Percentiles rank a stretch among this genome's conserved stretches.
phyloP scores from a whole-genome alignment of 164 flowering plant genomes.

The Taxillus chinensis region DNA sequence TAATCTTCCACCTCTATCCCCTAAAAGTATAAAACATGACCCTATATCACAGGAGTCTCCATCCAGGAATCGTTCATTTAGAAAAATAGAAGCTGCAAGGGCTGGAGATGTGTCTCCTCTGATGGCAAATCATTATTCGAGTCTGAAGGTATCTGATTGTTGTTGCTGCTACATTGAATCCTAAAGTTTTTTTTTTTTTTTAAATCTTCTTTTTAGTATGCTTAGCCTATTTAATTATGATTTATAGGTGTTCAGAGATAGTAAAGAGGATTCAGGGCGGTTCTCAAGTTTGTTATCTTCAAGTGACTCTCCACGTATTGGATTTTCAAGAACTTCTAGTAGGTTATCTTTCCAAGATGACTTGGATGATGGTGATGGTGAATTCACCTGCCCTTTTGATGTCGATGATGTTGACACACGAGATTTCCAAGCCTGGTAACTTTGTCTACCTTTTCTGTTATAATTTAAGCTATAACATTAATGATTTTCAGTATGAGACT shows the following conservation, averaged over 20 bases:
- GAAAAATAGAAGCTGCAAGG: slow-evolving; percentile 42
- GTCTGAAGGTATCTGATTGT: slow-evolving; percentile 46
- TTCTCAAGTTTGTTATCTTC: slow-evolving; percentile 77
- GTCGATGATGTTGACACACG: slow-evolving; percentile 78
- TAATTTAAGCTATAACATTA: too few relatives aligned
- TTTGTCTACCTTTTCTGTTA: background rate
- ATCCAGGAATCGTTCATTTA: slow-evolving; percentile 50
- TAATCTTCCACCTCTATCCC: slow-evolving; percentile 77
- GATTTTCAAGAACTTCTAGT: slow-evolving; percentile 90
- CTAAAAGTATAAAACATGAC: slow-evolving; percentile 48
- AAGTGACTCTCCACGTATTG: slow-evolving; percentile 65
- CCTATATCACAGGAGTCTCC: slow-evolving; percentile 64
- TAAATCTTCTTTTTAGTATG: background rate
- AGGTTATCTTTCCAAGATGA: slow-evolving; percentile 85
- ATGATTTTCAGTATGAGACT: too few relatives aligned
- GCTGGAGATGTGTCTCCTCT: slow-evolving; percentile 40
- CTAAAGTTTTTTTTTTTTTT: background rate
- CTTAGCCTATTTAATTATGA: slow-evolving; percentile 5
- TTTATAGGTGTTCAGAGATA: slow-evolving; percentile 39
- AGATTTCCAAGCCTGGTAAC: slow-evolving; percentile 52
- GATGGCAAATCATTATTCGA: slow-evolving; percentile 22
- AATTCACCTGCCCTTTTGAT: slow-evolving; percentile 80
- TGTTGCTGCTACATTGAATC: background rate
- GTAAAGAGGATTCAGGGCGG: slow-evolving; percentile 69
- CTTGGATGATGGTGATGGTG: slow-evolving; percentile 63